A percentile compares a stretch with the other conserved stretches of the same genome.
Conservation (phyloP, 495 filamentous ascomycete genomes). For the Sabuloglossum arenarium region DNA sequence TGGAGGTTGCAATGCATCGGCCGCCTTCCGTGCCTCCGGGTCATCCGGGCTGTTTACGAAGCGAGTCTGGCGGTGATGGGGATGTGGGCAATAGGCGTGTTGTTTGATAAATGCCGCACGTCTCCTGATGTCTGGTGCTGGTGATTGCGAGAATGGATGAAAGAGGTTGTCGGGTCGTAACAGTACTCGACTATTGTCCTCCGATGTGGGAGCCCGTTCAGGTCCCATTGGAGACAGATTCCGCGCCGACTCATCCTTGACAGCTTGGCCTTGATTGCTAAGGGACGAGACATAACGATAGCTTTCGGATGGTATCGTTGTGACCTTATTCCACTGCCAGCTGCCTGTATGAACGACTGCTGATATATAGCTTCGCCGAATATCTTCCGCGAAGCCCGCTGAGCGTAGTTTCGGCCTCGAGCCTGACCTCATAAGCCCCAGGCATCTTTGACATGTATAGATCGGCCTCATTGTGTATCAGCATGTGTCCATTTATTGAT, state of each 20-base stretch:
- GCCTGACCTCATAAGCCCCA: constrained; percentile 4
- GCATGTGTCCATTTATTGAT: background rate
- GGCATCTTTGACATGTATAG: constrained; percentile 12
- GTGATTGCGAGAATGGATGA: constrained; percentile 75
- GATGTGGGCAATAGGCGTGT: constrained; percentile 82
- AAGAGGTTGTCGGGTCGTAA: constrained; percentile 56
- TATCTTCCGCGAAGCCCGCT: background rate
- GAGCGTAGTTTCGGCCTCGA: background rate
- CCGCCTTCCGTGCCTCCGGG: constrained; percentile 32
- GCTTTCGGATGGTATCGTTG: background rate
- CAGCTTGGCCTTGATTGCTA: background rate
- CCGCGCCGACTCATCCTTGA: background rate
- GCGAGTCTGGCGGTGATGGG: constrained; percentile 51
- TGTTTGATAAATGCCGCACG: constrained; percentile 78
- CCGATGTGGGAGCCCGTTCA: background rate
- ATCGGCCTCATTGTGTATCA: constrained; percentile 5
- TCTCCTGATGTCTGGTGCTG: constrained; percentile 59
- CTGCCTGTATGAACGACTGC: background rate
- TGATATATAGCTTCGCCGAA: background rate
- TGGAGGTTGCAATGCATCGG: constrained; percentile 33
- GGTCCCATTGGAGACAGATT: background rate
- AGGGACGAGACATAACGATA: background rate
- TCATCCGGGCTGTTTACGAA: constrained; percentile 35
- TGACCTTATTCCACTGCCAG: background rate
- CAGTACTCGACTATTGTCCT: background rate